These are phyloP conservation scores for Phaeosphaeria sp. DNA, from an alignment of 2,329 filamentous ascomycete species.

Conservation along the genomic window DNA sequence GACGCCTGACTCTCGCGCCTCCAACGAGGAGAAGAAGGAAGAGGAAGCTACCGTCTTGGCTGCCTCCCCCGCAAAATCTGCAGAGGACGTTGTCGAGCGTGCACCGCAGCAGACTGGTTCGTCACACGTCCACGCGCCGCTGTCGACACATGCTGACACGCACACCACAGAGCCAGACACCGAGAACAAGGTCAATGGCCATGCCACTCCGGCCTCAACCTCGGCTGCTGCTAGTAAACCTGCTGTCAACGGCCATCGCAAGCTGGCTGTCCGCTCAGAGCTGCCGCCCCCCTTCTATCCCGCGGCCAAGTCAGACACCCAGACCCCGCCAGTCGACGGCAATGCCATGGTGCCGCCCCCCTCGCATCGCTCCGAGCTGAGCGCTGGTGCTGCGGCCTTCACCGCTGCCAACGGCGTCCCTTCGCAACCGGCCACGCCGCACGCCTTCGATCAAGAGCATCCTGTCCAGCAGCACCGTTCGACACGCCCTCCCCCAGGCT, in stretches of 20 bases:
- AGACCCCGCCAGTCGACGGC: conserved; percentile 30
- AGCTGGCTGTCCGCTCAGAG: conserved; percentile 30
- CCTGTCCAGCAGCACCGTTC: conserved; percentile 25
- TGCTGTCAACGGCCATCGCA: conserved; percentile 28
- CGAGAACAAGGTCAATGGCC: conserved; percentile 10
- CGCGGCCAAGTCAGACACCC: conserved; percentile 28
- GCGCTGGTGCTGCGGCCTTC: conserved; percentile 48
- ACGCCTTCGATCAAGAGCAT: conserved; percentile 25
- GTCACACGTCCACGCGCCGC: conserved; percentile 8
- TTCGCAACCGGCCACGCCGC: conserved; percentile 45
- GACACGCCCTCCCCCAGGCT: conserved; percentile 41
- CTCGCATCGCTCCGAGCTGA: conserved; percentile 32
- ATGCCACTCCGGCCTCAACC: conserved; percentile 2
- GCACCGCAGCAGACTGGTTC: conserved; percentile 24
- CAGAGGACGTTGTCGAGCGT: conserved; percentile 21
- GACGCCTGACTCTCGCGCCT: conserved; percentile 38
- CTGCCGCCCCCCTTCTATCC: conserved; percentile 48
- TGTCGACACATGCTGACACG: not conserved
- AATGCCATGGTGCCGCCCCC: conserved; percentile 12
- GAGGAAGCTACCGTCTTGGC: conserved; percentile 13
- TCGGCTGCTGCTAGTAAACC: conserved; percentile 15
- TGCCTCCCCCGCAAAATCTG: conserved; percentile 22
- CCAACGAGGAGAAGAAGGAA: conserved; percentile 19
- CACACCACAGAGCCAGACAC: not conserved
- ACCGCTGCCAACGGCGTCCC: conserved; percentile 47